These are phyloP conservation scores for Penicillium paneum DNA, from an alignment of 2,329 filamentous ascomycete species.

Conservation along the genomic window DNA sequence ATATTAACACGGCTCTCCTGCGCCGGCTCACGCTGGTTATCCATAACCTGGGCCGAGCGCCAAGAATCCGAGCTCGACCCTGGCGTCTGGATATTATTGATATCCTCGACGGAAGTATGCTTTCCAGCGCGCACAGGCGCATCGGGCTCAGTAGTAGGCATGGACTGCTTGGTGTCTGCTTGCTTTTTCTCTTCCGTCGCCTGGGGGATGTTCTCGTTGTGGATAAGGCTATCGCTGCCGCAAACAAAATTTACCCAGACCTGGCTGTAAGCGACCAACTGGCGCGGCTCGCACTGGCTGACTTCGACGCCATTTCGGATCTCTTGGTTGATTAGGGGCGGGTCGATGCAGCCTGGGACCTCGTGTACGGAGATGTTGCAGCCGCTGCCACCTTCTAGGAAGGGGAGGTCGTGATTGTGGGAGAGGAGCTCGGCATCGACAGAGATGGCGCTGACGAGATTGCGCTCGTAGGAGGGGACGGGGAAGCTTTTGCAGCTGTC, in stretches of 20 bases:
- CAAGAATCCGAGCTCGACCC: conserved; percentile 22
- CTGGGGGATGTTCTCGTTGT: conserved; percentile 1
- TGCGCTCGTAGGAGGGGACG: conserved; percentile 24
- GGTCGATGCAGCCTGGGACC: conserved; percentile 31
- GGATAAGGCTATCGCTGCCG: conserved; percentile 8
- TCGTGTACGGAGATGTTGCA: conserved; percentile 37
- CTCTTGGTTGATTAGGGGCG: conserved; percentile 25
- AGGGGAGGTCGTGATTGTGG: conserved; percentile 14
- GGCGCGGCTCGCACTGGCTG: conserved; percentile 25
- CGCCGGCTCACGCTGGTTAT: conserved; percentile 14
- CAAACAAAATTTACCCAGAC: conserved; percentile 35
- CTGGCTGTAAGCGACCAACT: conserved; percentile 25
- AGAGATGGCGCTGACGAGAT: conserved; percentile 27
- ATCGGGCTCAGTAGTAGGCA: neutral
- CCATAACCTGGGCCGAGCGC: conserved; percentile 8
- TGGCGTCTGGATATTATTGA: conserved; percentile 17
- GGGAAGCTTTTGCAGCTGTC: conserved; percentile 27
- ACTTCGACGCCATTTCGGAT: conserved; percentile 21
- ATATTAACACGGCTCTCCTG: conserved; percentile 19
- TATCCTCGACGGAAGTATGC: conserved; percentile 7
- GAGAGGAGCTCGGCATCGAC: conserved; percentile 26
- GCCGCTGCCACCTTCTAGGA: conserved; percentile 9
- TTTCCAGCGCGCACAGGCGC: conserved; percentile 9
- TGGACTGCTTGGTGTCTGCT: neutral
- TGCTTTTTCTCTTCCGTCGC: neutral